Evolutionary conservation across 2,329 filamentous ascomycete genomes (phyloP), one percentile per base, ranked within the genome.

Genomic region (Acephala macrosclerotiorum): DNA sequence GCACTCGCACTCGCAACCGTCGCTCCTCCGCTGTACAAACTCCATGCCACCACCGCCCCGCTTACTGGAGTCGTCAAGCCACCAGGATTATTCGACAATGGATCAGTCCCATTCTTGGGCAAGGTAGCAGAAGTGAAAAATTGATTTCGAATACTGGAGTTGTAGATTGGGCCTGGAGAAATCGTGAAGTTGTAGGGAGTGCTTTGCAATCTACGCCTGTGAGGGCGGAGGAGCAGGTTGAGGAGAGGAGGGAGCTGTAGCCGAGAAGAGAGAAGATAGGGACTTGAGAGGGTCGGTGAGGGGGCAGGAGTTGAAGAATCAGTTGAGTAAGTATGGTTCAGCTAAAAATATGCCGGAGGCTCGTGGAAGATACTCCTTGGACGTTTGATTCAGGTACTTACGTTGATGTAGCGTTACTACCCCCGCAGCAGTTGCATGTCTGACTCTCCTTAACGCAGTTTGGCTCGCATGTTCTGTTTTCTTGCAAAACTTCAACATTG

Each of bases 241-340:
- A n/a, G 9, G 45, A 51, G 29, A 61, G 1, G 18, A 61, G 29
- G 26, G 42, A 16, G 26, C 14, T 4, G 58, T 61, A 61, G 20
- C 58, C 42, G 20, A 61, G 58, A 9, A n/a, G 18, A 5, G 42
- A 16, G 29, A 61, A 61, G 58, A 61, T 45, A 16, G 18, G 22
- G 12, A 61, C 22, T 49, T 22, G 22, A 8, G 16, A n/a, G 40
- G 58, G 45, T 51, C 42, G 7, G 58, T 61, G 14, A 16, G 1
- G 22, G 58, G 58, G 45, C 58, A 61, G 2, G 58, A 29, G 26
- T 61, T 61, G 42, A 51, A 53, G 58, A 61, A 61, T 4, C 58
- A n/a, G n/a, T n/a, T n/a, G n/a, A n/a, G n/a, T n/a, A n/a, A n/a
- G n/a, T n/a, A n/a, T n/a, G n/a, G n/a, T n/a, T n/a, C n/a, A n/a